Evolutionary conservation across 179 eudicot species (phyloP).

Genomic region (Beta lomatogona): DNA sequence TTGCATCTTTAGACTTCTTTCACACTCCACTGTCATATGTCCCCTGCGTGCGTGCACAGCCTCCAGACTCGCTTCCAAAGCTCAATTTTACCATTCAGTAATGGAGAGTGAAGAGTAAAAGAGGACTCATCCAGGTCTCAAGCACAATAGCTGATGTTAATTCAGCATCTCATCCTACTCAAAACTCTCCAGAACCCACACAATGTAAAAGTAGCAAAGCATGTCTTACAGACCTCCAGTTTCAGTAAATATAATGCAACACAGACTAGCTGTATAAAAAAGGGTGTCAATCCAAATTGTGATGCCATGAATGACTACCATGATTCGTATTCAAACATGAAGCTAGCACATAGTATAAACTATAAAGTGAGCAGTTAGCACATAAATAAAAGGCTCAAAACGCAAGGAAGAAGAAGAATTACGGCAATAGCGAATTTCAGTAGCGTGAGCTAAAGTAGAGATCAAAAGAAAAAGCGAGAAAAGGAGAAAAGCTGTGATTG

Average conservation of each 20-base stretch:
- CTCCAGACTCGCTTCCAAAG: neutral
- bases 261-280: neutral
- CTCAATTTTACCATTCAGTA: neutral
- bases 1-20: neutral
- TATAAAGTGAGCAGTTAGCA: no score
- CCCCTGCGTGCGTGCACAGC: neutral
- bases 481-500: constrained; percentile 4
- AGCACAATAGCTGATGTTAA: neutral
- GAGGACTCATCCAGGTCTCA: neutral
- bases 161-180: neutral
- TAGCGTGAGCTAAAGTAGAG: constrained; percentile 10
- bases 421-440: constrained; percentile 27
- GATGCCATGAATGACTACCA: neutral
- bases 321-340: no score
- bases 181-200: neutral
- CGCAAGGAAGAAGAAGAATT: neutral
- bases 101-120: neutral
- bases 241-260: neutral
- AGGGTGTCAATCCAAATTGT: neutral
- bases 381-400: neutral
- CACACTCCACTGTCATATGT: neutral
- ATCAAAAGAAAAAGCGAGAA: constrained; percentile 7
- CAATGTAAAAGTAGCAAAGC: neutral
- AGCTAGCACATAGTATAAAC: no score
- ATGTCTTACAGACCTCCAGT: neutral